Conservation (phyloP, 2,329 filamentous ascomycete species). For the Blastomyces gilchristii region DNA sequence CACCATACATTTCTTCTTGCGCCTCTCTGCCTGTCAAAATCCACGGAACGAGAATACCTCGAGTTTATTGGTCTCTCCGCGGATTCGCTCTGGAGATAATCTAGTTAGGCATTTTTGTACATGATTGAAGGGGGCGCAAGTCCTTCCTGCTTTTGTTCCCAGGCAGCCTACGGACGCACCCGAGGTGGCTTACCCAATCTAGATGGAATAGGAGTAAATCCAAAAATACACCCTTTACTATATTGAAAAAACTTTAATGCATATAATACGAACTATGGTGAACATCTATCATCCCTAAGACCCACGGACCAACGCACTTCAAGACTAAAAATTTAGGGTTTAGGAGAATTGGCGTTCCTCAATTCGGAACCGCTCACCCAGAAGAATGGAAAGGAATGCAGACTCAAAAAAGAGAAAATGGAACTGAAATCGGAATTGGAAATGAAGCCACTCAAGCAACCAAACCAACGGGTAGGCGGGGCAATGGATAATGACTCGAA, state of each 20-base stretch:
- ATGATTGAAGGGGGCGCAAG: background rate
- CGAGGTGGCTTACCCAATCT: background rate
- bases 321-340: background rate
- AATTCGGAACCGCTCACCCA: background rate
- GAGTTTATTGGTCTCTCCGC: background rate
- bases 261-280: background rate
- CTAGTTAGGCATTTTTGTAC: background rate
- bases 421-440: background rate
- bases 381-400: background rate
- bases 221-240: background rate
- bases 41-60: background rate
- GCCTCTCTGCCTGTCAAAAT: background rate
- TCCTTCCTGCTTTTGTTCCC: background rate
- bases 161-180: background rate
- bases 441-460: background rate
- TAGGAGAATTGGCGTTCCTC: background rate
- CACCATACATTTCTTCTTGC: background rate
- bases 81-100: background rate
- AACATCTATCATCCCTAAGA: background rate
- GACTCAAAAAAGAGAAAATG: constrained; percentile 1
- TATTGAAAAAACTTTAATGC: background rate
- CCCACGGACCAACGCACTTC: background rate
- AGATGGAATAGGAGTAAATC: background rate
- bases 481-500: background rate
- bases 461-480: background rate